Evolutionary conservation across 495 filamentous ascomycete species (phyloP).

Genomic region (Pseudoneurospora amorphoporcata): DNA sequence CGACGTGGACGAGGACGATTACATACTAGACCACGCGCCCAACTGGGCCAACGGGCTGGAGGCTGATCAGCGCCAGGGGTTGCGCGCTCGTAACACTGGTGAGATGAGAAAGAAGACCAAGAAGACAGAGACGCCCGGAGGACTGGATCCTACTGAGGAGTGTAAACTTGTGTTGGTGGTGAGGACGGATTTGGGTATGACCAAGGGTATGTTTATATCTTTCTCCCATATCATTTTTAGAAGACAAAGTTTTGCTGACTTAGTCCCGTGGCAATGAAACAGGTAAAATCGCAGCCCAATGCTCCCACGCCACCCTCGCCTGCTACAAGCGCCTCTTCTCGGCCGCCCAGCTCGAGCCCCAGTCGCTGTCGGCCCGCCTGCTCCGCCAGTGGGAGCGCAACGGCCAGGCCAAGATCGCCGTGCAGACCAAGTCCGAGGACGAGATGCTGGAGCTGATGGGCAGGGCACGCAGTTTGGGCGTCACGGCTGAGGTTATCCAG

Average conservation of each 20-base stretch:
- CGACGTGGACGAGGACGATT: conserved; percentile 42
- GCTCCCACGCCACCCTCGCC: conserved; percentile 88
- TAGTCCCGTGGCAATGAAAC: not conserved
- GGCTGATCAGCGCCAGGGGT: conserved; percentile 37
- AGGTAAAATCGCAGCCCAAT: conserved; percentile 98
- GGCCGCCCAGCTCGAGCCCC: conserved; percentile 34
- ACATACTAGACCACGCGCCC: conserved; percentile 46
- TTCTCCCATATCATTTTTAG: too few species aligned
- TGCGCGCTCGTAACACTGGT: conserved; percentile 19
- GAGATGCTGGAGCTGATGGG: conserved; percentile 68
- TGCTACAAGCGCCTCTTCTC: conserved; percentile 78
- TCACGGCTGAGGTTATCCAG: conserved; percentile 79
- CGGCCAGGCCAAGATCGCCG: conserved; percentile 86
- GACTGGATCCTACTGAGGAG: conserved; percentile 52
- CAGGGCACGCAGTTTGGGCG: conserved; percentile 68
- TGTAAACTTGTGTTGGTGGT: conserved; percentile 93
- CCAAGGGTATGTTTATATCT: conserved; percentile 55
- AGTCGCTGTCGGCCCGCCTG: conserved; percentile 47
- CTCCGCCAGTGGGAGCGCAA: conserved; percentile 71
- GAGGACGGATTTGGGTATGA: conserved; percentile 90
- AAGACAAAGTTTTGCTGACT: not conserved
- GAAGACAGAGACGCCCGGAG: conserved; percentile 7
- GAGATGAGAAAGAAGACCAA: conserved; percentile 9
- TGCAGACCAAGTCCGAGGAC: conserved; percentile 76
- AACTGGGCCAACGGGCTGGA: conserved; percentile 45